Conservation (phyloP, 192 early-diverging fungal species). For the Backusella luteola region DNA sequence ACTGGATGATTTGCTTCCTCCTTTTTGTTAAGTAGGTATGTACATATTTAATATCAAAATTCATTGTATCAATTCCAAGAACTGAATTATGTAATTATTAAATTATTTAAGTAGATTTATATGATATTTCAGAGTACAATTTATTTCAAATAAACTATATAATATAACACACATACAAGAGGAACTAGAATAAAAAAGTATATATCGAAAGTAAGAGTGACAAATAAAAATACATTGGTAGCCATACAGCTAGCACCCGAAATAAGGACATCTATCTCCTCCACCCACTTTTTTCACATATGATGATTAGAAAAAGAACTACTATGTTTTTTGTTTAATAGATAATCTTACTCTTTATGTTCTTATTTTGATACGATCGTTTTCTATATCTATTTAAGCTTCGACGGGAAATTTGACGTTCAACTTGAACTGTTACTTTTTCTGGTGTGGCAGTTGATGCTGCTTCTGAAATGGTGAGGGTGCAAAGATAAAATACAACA, state of each 20-base stretch:
- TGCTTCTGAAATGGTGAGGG: not conserved
- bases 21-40: no score
- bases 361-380: not conserved
- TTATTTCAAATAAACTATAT: not conserved
- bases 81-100: not conserved
- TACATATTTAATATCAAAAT: not conserved
- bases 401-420: not conserved
- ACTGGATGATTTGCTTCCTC: no score
- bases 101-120: not conserved
- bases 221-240: not conserved
- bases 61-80: not conserved
- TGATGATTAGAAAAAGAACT: not conserved
- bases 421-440: not conserved
- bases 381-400: not conserved
- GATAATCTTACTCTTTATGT: not conserved
- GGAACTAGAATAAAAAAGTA: not conserved
- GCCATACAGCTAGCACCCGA: not conserved
- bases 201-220: not conserved
- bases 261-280: no score
- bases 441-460: not conserved
- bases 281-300: no score
- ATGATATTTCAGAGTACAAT: not conserved
- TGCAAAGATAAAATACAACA: not conserved
- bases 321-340: not conserved
- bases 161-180: not conserved